phyloP scores from a whole-genome alignment of 768 basidiomycete genomes.

The Agaricus sinodeliciosus region DNA sequence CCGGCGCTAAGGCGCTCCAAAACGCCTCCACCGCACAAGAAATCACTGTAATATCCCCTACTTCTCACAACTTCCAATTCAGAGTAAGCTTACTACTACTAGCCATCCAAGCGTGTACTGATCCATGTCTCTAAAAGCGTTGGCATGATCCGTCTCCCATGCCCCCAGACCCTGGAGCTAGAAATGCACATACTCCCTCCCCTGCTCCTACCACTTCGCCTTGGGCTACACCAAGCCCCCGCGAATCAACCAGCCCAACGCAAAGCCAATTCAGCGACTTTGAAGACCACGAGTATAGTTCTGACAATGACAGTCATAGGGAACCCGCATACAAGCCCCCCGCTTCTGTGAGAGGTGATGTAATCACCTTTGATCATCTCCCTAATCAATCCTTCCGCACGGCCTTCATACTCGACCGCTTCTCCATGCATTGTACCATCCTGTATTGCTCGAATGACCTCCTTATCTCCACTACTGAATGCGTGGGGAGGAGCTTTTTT shows the following conservation, averaged over 20 bases:
- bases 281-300: constrained; percentile 1
- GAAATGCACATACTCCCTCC: constrained; percentile 22
- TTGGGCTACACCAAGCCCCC: constrained; percentile 17
- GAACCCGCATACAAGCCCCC: background rate
- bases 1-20: constrained; percentile 69
- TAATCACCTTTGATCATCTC: constrained; percentile 53
- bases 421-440: constrained; percentile 58
- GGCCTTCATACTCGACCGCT: constrained; percentile 78
- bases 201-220: constrained; percentile 15
- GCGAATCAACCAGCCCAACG: constrained; percentile 11
- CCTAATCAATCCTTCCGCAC: constrained; percentile 68
- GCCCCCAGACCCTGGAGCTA: constrained; percentile 40
- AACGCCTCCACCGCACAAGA: constrained; percentile 82
- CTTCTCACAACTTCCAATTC: constrained; percentile 45
- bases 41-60: constrained; percentile 65
- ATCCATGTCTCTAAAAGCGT: constrained; percentile 31
- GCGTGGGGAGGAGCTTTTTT: constrained; percentile 63
- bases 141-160: constrained; percentile 67
- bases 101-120: background rate
- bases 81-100: constrained; percentile 29
- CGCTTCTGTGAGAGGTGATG: background rate
- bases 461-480: constrained; percentile 49
- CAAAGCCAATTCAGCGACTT: constrained; percentile 8
- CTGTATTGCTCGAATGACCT: constrained; percentile 72
- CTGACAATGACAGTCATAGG: background rate